Evolutionary conservation across 202 grass and related monocot genomes (phyloP), one percentile per base, ranked within the genome.

Genomic region (Musa balbisiana): DNA sequence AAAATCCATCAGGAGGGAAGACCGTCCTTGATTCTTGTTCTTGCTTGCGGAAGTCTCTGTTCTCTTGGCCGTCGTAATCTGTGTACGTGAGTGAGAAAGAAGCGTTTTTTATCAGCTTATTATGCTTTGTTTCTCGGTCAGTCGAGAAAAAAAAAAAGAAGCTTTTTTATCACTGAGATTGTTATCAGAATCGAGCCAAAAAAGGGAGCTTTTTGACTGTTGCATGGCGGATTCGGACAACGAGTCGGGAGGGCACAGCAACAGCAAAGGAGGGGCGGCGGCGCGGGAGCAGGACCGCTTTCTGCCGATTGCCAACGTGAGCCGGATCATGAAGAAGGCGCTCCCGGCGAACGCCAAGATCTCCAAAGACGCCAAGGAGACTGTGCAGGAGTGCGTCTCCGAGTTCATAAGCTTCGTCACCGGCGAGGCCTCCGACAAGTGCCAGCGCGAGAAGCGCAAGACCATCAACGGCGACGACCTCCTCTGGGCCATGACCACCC

Each of bases 401-500:
- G 75, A 77, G 75, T 77, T 77, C 75, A 77, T 77, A 62, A 77
- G 62, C 62, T 77, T 77, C 75, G 52, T 77, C 50, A 77, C 75
- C 8, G 75, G 75, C n/a, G 75, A 77, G 62, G 75, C 75, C 50
- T 66, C 75, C 62, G 62, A 77, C 75, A 77, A 77, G 50, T 77
- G 75, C 75, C 75, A 77, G 60, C 75, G 75, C 21, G 75, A 77
- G 62, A 77, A 77, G 62, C 75, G 75, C 75, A 77, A 77, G 62
- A 77, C 75, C 62, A 77, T 77, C 75, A 77, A 77, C 62, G 75
- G 75, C 75, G 75, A 77, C 62, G 75, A 67, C 75, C 75, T 77
- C 50, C 75, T 77, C 75, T 77, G 75, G 75, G 75, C 75, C 62
- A 77, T 77, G 75, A 53, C 75, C 62, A 77, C 75, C 62, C 75